Conservation (phyloP, 116 monocot genomes). For the Cymodocea nodosa region DNA sequence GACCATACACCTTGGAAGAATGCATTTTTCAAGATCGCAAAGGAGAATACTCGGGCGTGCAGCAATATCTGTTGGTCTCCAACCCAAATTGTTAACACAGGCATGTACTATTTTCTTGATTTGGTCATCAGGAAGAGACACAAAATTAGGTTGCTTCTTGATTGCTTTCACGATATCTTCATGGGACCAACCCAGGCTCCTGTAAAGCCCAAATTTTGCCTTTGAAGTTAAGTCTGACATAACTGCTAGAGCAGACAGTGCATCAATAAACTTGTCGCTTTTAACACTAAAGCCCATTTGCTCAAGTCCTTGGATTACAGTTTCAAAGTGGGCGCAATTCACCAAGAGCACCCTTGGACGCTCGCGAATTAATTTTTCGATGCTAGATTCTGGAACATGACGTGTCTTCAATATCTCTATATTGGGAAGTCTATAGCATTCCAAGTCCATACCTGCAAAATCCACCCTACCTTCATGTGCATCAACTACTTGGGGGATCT, state of each 20-base stretch:
- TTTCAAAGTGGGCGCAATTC: neutral
- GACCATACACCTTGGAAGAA: conserved; percentile 35
- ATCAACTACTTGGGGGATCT: conserved; percentile 21
- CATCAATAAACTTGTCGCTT: conserved; percentile 13
- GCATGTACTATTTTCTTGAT: conserved; percentile 22
- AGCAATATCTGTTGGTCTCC: conserved; percentile 12
- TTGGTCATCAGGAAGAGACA: conserved; percentile 30
- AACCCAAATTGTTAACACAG: conserved; percentile 16
- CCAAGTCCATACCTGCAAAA: conserved; percentile 4
- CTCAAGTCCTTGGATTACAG: conserved; percentile 9
- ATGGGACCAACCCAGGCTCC: conserved; percentile 46
- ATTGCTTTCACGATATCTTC: conserved; percentile 21
- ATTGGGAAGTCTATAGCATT: conserved; percentile 13
- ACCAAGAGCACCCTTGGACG: conserved; percentile 4
- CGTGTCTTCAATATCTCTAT: conserved; percentile 8
- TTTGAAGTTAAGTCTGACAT: conserved; percentile 13
- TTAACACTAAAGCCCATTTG: conserved; percentile 15
- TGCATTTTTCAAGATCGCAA: conserved; percentile 29
- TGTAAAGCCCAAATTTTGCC: conserved; percentile 20
- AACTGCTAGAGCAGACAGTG: conserved; percentile 9
- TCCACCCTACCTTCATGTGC: conserved; percentile 13
- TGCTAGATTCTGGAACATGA: conserved; percentile 5
- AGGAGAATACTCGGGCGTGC: conserved; percentile 15
- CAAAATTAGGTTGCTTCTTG: conserved; percentile 20
- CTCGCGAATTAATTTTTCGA: neutral